Evolutionary conservation across 345 rosid genomes (phyloP), one percentile per base, ranked within the genome.

Genomic region (Salix udensis): DNA sequence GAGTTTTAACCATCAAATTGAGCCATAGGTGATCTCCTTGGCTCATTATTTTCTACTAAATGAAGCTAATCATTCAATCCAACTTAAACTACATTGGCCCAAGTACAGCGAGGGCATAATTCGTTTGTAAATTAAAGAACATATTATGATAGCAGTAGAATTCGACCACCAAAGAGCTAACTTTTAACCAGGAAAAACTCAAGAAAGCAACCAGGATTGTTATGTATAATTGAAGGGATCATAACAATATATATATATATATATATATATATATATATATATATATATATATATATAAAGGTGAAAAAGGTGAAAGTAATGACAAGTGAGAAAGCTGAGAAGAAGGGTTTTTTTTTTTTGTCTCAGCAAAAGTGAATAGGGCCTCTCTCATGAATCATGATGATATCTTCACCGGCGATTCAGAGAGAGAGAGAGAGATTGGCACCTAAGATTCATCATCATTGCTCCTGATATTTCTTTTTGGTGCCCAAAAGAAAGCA

Each of bases 391-490:
- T 85, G 88, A 81, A 89, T 90, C 87, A 85, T 88, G 81, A 90
- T 91, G 89, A 90, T 89, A 88, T 80, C 85, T 84, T 89, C 96
- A 89, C 89, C 88, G 84, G 86, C 82, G 78, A 80, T 82, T 83
- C 88, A 87, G 84, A 65, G 37, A 30, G 84, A 34, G 37, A 28
- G 84, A 34, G 37, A 80, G 79, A 86, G 92, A 94, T 89, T 85
- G 90, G 92, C 94, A 89, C 91, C 89, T 79, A 85, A 94, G 93
- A 92, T 92, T 86, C 87, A 89, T 88, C 93, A 92, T 94, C 97
- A 92, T 94, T 89, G 88, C 90, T 75, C 18, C 74, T 81, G 73
- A 87, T 85, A 77, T 88, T 82, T 76, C 67, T 76, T 81, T 74
- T 80, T 67, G 78, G 73, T 79, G 67, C 79, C 81, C 71, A 76